These are phyloP conservation scores for Pythium aphanidermatum DNA, from an alignment of 352 stramenopile species.

Conservation along the genomic window DNA sequence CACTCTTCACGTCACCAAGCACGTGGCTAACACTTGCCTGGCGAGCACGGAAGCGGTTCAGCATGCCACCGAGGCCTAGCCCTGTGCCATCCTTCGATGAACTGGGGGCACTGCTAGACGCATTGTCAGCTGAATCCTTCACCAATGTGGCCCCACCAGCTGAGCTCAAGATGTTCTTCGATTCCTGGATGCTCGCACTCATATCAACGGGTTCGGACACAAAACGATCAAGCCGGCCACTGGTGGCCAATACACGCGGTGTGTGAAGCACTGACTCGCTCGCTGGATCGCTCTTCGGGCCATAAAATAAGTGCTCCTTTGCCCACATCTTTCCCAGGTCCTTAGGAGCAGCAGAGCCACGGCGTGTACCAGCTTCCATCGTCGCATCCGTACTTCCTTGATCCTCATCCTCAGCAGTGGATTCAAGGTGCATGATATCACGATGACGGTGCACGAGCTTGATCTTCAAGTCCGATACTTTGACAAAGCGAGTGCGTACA, in stretches of 20 bases:
- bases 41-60: conserved; percentile 34
- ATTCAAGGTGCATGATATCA: conserved; percentile 52
- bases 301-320: conserved; percentile 60
- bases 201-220: conserved; percentile 57
- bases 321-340: conserved; percentile 34
- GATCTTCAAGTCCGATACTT: conserved; percentile 62
- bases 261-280: conserved; percentile 56
- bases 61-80: conserved; percentile 29
- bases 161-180: conserved; percentile 44
- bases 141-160: background rate
- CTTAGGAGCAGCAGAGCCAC: background rate
- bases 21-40: conserved; percentile 42
- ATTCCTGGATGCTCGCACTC: conserved; percentile 43
- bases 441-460: conserved; percentile 51
- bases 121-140: background rate
- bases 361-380: conserved; percentile 6
- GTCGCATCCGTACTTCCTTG: conserved; percentile 1
- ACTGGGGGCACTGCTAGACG: conserved; percentile 12
- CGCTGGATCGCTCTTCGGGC: conserved; percentile 50
- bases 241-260: conserved; percentile 21
- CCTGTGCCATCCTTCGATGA: conserved; percentile 12
- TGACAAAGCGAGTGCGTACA: conserved; percentile 55
- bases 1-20: conserved; percentile 55
- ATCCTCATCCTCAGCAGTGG: conserved; percentile 7
- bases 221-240: conserved; percentile 39